Percentiles rank a stretch among this genome's conserved stretches.
Conservation (phyloP, 371 early-diverging fungal species). For the Mycotypha africana region DNA sequence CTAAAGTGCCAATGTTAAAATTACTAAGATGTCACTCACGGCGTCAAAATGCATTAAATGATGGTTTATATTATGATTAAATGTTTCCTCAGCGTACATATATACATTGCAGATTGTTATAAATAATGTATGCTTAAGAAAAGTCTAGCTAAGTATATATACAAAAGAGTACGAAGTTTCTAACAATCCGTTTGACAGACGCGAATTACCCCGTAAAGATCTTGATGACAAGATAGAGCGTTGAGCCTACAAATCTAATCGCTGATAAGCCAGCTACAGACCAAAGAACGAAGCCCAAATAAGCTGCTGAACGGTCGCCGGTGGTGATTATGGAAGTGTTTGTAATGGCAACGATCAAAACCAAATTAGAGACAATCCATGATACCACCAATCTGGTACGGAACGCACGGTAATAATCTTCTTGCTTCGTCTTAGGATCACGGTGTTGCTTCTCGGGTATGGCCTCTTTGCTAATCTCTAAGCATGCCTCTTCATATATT, state of each 20-base stretch:
- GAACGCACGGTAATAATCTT: conserved; percentile 83
- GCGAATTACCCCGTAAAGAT: conserved; percentile 8
- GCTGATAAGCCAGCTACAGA: conserved; percentile 71
- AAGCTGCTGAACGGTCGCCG: conserved; percentile 28
- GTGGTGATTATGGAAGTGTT: conserved; percentile 23
- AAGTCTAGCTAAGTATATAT: too few species aligned
- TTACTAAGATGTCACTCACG: too few species aligned
- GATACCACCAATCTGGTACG: conserved; percentile 73
- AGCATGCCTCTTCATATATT: conserved; percentile 61
- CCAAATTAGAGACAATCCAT: conserved; percentile 79
- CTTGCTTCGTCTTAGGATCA: conserved; percentile 71
- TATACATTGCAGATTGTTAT: too few species aligned
- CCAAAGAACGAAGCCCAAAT: conserved; percentile 80
- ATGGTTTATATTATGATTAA: too few species aligned
- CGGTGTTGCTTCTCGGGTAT: conserved; percentile 50
- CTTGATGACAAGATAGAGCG: conserved; percentile 58
- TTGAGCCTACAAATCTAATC: conserved; percentile 74
- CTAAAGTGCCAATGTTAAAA: too few species aligned
- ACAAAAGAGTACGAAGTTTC: too few species aligned
- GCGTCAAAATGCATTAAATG: too few species aligned
- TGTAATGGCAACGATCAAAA: conserved; percentile 56
- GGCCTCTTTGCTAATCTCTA: conserved; percentile 34
- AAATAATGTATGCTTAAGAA: too few species aligned
- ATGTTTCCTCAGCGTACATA: too few species aligned
- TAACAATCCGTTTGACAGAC: too few species aligned